A percentile compares a stretch with the other conserved stretches of the same genome.
phyloP scores from a whole-genome alignment of 257 asterid species.

The Ocimum tenuiflorum region DNA sequence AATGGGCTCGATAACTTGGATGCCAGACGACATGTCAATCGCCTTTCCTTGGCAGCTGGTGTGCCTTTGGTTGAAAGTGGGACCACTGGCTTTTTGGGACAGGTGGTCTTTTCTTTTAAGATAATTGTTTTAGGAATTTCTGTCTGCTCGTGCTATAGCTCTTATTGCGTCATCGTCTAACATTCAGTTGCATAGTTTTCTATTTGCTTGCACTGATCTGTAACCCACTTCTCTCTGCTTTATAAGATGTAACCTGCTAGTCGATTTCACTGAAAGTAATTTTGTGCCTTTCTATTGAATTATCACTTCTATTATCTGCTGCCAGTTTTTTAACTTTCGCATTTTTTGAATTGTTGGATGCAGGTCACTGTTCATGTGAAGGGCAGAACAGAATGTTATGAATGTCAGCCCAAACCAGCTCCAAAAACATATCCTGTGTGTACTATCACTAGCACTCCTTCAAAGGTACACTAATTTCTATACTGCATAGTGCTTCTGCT shows the following conservation, averaged over 20 bases:
- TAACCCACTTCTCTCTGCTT: neutral
- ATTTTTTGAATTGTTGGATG: slow-evolving; percentile 18
- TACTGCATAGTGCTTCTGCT: neutral
- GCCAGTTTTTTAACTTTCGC: neutral
- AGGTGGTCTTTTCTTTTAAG: slow-evolving; percentile 49
- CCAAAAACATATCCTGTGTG: slow-evolving; percentile 99
- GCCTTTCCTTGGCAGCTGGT: slow-evolving; percentile 93
- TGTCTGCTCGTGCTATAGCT: neutral
- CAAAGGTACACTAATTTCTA: slow-evolving; percentile 53
- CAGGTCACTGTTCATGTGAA: slow-evolving; percentile 96
- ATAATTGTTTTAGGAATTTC: neutral
- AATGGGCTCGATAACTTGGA: slow-evolving; percentile 97
- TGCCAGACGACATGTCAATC: slow-evolving; percentile 98
- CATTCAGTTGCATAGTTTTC: neutral
- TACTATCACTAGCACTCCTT: slow-evolving; percentile 95
- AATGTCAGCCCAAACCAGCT: slow-evolving; percentile 97
- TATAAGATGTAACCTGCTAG: neutral
- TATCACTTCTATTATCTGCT: slow-evolving; percentile 13
- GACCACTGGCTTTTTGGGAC: slow-evolving; percentile 98
- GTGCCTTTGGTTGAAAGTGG: slow-evolving; percentile 97
- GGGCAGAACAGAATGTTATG: slow-evolving; percentile 92
- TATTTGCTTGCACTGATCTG: neutral
- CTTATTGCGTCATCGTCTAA: neutral
- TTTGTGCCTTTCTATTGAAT: slow-evolving; percentile 8
- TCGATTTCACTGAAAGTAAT: neutral